Evolutionary conservation across 2,329 filamentous ascomycete genomes (phyloP), one percentile per base, ranked within the genome.

Genomic region (Ophiostoma quercus): DNA sequence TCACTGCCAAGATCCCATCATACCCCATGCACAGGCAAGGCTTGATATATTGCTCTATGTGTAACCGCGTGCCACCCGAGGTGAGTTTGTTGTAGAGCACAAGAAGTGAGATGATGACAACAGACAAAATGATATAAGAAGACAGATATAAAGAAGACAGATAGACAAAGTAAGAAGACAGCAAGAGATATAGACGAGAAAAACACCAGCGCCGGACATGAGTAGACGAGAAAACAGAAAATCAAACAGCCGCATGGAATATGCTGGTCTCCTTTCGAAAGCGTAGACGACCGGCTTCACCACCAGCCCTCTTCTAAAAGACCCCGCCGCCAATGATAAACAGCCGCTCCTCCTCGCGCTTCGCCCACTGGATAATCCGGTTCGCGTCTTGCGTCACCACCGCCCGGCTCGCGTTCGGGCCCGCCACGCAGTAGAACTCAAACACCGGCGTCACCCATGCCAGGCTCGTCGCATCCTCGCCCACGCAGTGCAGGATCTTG

Each of bases 291-390:
- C 43, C 37, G 47, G 7, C 47, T 54, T 14, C 47, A 19, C 47
- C 60, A 19, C 39, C 14, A 68, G 34, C 67, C 62, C 19, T 39
- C 4, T 1, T 39, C 71, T 73, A 89, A 75, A 90, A 90, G 74
- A 98, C 94, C 62, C 94, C 95, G n/a, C 95, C 96, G 0, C 95
- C 95, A 77, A 99, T 95, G 71, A 99, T 97, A 77, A 99, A 99
- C 6, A 98, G 82, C 70, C 95, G 84, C 79, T 98, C 94, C 79
- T 98, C 94, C 79, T 99, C 95, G 74, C 89, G 85, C 77, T 92
- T 90, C 1, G 94, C 90, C 94, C 94, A 99, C 76, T 95, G 91
- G 6, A 96, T 89, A 67, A 99, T 88, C 79, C 90, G 90, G 77
- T 95, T 96, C 43, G 94, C 94, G 12, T 90, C 92, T 77, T 94